Base-by-base conservation (phyloP, 495 filamentous ascomycete genomes). In the Usnea hakonensis region DNA sequence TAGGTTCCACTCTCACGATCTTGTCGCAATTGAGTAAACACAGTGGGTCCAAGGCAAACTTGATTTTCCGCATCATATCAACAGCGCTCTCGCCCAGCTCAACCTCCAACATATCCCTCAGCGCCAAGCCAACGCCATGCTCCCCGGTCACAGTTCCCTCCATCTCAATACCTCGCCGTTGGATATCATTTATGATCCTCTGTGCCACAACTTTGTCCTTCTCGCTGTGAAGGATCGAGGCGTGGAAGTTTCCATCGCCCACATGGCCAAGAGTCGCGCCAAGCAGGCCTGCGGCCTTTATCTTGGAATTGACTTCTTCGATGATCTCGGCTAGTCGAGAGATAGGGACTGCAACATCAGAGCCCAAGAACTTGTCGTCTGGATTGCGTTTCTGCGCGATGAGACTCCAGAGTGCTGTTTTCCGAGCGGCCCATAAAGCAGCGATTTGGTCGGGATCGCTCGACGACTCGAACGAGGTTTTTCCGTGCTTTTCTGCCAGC, bases 1-100 rank as follows among this genome's bases (percentile, higher is more conserved):
- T 7, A 2, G 53, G 53, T 44, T 81, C 72, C 30, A 76, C 69
- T 53, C 84, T 75, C 30, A 87, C 78, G 55, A 87, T 77, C 68
- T 88, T 88, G 72, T 88, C 85, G 63, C 81, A 85, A 68, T 88
- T 88, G 37, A 87, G 78, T 60, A 87, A 63, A 68, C 85, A 83
- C 30, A 83, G 75, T 10, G 85, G 85, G 68, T 88, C 85, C 64
- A 84, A 82, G 8, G 85, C 84, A 65, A 82, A 72, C 76, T 88
- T 62, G 37, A 85, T 81, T 66, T 78, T 81, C 61, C 84, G 76
- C 85, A 87, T 87, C 50, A 80, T 75, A 73, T 86, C 83, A 13
- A 87, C 83, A 23, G 81, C 79, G 50, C 65, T 68, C 64, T 76
- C 69, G 1, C 82, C 82, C 50, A 87, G 58, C 63, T 87, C 84